These are phyloP conservation scores for Linum trigynum DNA, from an alignment of 345 rosid species.

Conservation along the genomic window DNA sequence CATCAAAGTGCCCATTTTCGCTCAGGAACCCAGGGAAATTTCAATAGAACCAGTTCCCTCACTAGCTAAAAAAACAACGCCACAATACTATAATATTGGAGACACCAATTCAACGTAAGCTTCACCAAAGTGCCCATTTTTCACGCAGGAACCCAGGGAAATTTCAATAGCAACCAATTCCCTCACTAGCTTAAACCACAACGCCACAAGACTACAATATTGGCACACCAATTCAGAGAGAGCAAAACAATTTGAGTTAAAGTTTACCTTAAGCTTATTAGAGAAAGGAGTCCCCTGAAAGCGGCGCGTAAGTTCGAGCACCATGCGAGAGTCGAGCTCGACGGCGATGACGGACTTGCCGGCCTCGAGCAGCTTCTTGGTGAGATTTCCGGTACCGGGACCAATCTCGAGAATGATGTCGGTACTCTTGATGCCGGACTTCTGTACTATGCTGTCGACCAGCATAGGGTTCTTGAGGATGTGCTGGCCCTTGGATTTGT, in stretches of 20 bases:
- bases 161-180: too few species aligned
- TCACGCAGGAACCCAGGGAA: too few species aligned
- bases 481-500: slow-evolving; percentile 87
- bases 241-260: background rate
- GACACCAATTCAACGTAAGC: too few species aligned
- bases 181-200: too few species aligned
- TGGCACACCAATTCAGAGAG: too few species aligned
- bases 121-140: too few species aligned
- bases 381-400: slow-evolving; percentile 90
- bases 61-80: too few species aligned
- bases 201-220: background rate
- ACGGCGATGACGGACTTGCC: slow-evolving; percentile 78
- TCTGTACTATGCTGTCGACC: slow-evolving; percentile 75
- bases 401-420: slow-evolving; percentile 85
- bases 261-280: slow-evolving; percentile 48
- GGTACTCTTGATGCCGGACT: slow-evolving; percentile 70
- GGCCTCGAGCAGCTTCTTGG: slow-evolving; percentile 82
- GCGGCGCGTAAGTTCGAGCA: slow-evolving; percentile 82
- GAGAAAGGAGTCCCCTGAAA: slow-evolving; percentile 73
- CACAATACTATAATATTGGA: too few species aligned
- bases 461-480: slow-evolving; percentile 78
- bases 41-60: too few species aligned
- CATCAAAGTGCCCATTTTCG: too few species aligned
- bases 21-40: too few species aligned
- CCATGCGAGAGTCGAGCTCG: slow-evolving; percentile 87